Evolutionary conservation across 495 filamentous ascomycete species (phyloP).

Genomic region (Xylaria grammica): DNA sequence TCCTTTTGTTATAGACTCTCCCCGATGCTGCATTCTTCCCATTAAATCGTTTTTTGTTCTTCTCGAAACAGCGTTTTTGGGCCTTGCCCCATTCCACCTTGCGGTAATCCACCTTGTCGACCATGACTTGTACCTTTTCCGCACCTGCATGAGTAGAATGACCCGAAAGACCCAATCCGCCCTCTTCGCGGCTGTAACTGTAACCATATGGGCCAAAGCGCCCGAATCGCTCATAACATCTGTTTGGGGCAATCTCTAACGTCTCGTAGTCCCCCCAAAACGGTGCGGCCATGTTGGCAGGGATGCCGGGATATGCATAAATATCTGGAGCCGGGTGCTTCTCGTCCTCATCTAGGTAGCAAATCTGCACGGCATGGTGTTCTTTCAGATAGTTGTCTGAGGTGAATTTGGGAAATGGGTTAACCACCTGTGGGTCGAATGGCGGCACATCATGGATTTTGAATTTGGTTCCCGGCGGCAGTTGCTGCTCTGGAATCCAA

Average conservation of each 20-base stretch:
- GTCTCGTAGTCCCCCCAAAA: constrained; percentile 74
- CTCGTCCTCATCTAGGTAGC: constrained; percentile 67
- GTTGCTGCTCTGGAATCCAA: constrained; percentile 70
- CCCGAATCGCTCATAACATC: constrained; percentile 87
- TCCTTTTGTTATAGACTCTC: constrained; percentile 28
- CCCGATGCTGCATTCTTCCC: constrained; percentile 13
- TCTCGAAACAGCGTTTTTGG: constrained; percentile 71
- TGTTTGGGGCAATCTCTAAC: constrained; percentile 70
- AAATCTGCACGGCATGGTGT: constrained; percentile 66
- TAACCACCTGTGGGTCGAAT: constrained; percentile 57
- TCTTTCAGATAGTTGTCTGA: constrained; percentile 60
- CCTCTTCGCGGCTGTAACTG: constrained; percentile 74
- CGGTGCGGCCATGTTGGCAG: constrained; percentile 73
- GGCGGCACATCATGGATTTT: constrained; percentile 37
- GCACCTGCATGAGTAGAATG: constrained; percentile 71
- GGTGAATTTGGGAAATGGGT: constrained; percentile 67
- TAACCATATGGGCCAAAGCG: constrained; percentile 80
- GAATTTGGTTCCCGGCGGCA: constrained; percentile 17
- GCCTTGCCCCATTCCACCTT: constrained; percentile 74
- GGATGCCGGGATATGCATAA: constrained; percentile 68
- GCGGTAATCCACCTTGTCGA: constrained; percentile 73
- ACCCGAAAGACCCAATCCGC: constrained; percentile 74
- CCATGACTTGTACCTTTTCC: constrained; percentile 65
- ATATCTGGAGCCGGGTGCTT: constrained; percentile 62
- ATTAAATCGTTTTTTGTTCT: constrained; percentile 68